phyloP scores from a whole-genome alignment of 2,329 filamentous ascomycete genomes.

The Arthrobotrys pseudoclavata region DNA sequence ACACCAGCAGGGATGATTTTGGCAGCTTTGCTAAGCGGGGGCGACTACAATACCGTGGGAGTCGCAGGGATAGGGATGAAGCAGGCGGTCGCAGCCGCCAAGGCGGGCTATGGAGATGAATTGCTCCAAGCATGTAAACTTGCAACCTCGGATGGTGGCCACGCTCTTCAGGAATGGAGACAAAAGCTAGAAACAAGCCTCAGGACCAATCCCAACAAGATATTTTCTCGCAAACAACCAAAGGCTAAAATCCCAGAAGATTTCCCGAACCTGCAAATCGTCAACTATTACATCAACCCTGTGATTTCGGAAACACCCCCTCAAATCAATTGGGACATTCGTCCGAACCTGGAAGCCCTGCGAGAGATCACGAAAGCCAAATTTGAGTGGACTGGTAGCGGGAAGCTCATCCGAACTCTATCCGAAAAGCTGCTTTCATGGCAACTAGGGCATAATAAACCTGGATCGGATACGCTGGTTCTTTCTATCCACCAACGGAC shows the following conservation, averaged over 20 bases:
- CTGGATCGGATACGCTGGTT: conserved; percentile 69
- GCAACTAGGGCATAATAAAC: conserved; percentile 69
- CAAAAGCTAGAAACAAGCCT: conserved; percentile 80
- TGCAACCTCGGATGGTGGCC: conserved; percentile 75
- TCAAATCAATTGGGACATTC: conserved; percentile 71
- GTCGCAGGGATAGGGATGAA: conserved; percentile 89
- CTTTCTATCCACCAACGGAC: conserved; percentile 73
- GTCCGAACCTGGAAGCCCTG: conserved; percentile 76
- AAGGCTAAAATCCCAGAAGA: conserved; percentile 80
- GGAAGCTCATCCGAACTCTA: conserved; percentile 84
- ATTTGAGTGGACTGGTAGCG: conserved; percentile 86
- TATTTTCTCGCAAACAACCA: conserved; percentile 82
- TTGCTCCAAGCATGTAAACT: conserved; percentile 66
- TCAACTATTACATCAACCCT: conserved; percentile 90
- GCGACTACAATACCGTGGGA: conserved; percentile 91
- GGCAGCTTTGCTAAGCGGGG: conserved; percentile 93
- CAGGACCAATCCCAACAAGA: conserved; percentile 83
- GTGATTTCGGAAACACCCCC: conserved; percentile 74
- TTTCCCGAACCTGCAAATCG: conserved; percentile 83
- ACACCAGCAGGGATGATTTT: conserved; percentile 92
- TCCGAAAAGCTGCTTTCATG: conserved; percentile 80
- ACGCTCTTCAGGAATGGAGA: conserved; percentile 78
- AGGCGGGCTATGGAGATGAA: conserved; percentile 84
- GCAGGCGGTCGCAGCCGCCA: conserved; percentile 88
- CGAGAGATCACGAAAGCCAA: conserved; percentile 81